These are phyloP conservation scores for Epichloe scottii DNA, from an alignment of 2,329 filamentous ascomycete species.

Conservation along the genomic window DNA sequence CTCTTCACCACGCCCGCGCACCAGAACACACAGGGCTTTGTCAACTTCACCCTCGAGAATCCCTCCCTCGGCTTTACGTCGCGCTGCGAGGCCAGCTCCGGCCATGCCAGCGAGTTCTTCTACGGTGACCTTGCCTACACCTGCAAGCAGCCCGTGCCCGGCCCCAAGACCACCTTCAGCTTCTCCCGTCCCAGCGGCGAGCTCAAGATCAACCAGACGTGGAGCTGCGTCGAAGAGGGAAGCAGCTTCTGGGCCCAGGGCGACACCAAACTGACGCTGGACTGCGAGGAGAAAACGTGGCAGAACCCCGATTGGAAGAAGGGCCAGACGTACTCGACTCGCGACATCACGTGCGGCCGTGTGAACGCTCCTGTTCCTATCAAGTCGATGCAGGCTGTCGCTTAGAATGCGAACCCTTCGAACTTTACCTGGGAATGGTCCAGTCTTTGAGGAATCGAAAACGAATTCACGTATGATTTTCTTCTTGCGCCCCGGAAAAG, in stretches of 20 bases:
- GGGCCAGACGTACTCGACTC: slow-evolving; percentile 20
- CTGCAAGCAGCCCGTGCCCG: slow-evolving; percentile 24
- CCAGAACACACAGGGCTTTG: slow-evolving; percentile 34
- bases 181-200: slow-evolving; percentile 24
- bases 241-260: slow-evolving; percentile 18
- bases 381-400: slow-evolving; percentile 14
- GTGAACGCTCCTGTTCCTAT: slow-evolving; percentile 15
- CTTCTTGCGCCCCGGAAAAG: neutral
- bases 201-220: slow-evolving; percentile 35
- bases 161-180: slow-evolving; percentile 26
- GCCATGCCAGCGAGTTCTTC: slow-evolving; percentile 35
- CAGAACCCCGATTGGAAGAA: slow-evolving; percentile 20
- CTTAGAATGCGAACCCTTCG: slow-evolving; percentile 8
- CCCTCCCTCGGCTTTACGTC: slow-evolving; percentile 25
- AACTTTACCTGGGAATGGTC: neutral
- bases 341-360: slow-evolving; percentile 16
- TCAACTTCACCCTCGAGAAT: slow-evolving; percentile 38
- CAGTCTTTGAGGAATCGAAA: neutral
- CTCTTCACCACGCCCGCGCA: slow-evolving; percentile 38
- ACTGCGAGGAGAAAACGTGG: slow-evolving; percentile 16
- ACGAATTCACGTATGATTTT: neutral
- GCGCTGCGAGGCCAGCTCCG: slow-evolving; percentile 28
- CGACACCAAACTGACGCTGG: slow-evolving; percentile 14
- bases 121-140: slow-evolving; percentile 32
- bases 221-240: slow-evolving; percentile 31